Evolutionary conservation across 2,329 filamentous ascomycete genomes (phyloP).

Genomic region (Sclerotinia subarctica): DNA sequence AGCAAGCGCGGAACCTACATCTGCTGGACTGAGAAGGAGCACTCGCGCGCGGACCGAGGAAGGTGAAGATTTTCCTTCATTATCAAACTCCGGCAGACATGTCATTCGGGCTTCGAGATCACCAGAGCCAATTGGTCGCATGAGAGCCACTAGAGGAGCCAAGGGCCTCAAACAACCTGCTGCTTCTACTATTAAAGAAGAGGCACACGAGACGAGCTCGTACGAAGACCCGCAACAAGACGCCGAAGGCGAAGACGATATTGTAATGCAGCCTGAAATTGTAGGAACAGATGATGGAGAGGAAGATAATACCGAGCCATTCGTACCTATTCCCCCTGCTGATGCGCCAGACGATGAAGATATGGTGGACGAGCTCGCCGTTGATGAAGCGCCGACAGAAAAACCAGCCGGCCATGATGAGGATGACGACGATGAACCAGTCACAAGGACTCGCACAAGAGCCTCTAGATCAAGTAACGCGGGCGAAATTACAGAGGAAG

Average conservation of each 20-base stretch:
- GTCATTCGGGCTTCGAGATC: conserved; percentile 51
- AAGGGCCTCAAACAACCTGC: conserved; percentile 36
- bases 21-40: conserved; percentile 32
- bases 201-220: conserved; percentile 37
- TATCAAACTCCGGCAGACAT: conserved; percentile 60
- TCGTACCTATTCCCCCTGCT: conserved; percentile 5
- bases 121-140: conserved; percentile 48
- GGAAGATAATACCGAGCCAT: conserved; percentile 17
- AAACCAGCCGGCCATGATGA: conserved; percentile 27
- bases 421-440: conserved; percentile 38
- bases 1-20: conserved; percentile 32
- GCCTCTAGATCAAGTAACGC: conserved; percentile 40
- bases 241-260: conserved; percentile 24
- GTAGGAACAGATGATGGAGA: conserved; percentile 19
- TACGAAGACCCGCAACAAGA: conserved; percentile 34
- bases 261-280: conserved; percentile 12
- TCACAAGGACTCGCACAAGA: conserved; percentile 43
- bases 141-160: conserved; percentile 32
- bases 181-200: conserved; percentile 38
- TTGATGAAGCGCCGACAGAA: conserved; percentile 20
- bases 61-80: conserved; percentile 54
- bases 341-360: conserved; percentile 25
- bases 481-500: conserved; percentile 45
- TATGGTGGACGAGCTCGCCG: conserved; percentile 26
- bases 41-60: conserved; percentile 44